Evolutionary conservation across 2,329 filamentous ascomycete species (phyloP).

Genomic region (Stachybotrys chartarum): DNA sequence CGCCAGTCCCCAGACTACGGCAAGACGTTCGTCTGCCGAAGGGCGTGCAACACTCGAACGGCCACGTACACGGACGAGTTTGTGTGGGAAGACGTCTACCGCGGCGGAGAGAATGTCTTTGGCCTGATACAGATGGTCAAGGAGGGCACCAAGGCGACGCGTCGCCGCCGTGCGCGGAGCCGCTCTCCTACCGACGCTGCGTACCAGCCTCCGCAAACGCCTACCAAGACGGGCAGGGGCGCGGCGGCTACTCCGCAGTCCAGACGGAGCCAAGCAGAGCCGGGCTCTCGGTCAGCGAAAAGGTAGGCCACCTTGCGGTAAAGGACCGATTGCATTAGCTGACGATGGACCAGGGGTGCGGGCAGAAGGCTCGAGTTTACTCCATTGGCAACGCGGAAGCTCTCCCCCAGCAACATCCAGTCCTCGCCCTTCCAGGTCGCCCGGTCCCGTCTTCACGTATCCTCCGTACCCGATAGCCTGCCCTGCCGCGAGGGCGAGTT

Average conservation of each 20-base stretch:
- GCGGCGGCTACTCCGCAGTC: slow-evolving; percentile 22
- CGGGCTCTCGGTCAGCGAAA: slow-evolving; percentile 22
- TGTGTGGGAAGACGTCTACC: slow-evolving; percentile 79
- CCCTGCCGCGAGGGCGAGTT: slow-evolving; percentile 93
- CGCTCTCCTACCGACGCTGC: slow-evolving; percentile 21
- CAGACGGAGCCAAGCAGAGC: slow-evolving; percentile 18
- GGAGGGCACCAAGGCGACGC: slow-evolving; percentile 63
- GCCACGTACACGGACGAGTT: slow-evolving; percentile 91
- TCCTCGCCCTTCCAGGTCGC: slow-evolving; percentile 89
- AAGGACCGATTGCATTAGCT: slow-evolving; percentile 3
- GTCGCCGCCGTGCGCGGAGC: slow-evolving; percentile 21
- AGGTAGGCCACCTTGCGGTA: slow-evolving; percentile 10
- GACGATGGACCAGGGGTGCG: slow-evolving; percentile 43
- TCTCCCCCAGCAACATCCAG: slow-evolving; percentile 68
- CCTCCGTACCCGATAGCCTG: slow-evolving; percentile 80
- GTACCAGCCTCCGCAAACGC: slow-evolving; percentile 28
- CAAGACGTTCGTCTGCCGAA: slow-evolving; percentile 82
- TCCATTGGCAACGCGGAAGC: slow-evolving; percentile 78
- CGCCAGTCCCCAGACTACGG: slow-evolving; percentile 67
- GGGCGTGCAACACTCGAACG: slow-evolving; percentile 83
- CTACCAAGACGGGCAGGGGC: slow-evolving; percentile 24
- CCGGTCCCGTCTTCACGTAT: slow-evolving; percentile 82
- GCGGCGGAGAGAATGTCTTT: slow-evolving; percentile 56
- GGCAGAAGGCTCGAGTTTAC: slow-evolving; percentile 86
- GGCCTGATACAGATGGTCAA: slow-evolving; percentile 61